phyloP scores from a whole-genome alignment of 1,284 basidiomycete genomes.

The Coriolopsis trogii region DNA sequence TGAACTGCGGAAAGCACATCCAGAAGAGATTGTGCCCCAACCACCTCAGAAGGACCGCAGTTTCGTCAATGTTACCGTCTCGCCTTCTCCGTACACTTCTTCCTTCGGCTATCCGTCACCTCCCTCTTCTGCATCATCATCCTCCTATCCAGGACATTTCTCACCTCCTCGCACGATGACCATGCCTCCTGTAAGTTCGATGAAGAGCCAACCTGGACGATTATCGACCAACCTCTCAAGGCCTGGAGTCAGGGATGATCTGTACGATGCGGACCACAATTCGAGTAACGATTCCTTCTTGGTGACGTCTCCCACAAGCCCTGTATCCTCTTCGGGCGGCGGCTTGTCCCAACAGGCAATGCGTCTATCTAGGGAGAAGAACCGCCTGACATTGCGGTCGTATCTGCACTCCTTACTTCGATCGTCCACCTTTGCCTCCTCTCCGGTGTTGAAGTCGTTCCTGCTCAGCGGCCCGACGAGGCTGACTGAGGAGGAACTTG shows the following conservation, averaged over 20 bases:
- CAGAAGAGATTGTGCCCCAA: constrained; percentile 74
- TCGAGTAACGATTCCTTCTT: constrained; percentile 31
- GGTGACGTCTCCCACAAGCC: constrained; percentile 24
- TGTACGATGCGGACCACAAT: constrained; percentile 25
- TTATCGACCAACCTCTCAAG: constrained; percentile 6
- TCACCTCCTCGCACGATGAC: constrained; percentile 8
- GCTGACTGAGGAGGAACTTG: constrained; percentile 74
- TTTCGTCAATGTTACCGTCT: constrained; percentile 46
- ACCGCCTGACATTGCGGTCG: constrained; percentile 90
- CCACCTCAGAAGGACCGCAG: constrained; percentile 89
- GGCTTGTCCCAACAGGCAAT: constrained; percentile 25
- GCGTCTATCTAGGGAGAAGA: constrained; percentile 89
- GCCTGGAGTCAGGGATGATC: constrained; percentile 18
- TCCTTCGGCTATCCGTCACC: constrained; percentile 10
- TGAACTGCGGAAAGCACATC: constrained; percentile 86
- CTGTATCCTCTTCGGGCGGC: constrained; percentile 14
- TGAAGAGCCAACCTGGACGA: constrained; percentile 10
- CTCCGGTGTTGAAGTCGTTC: constrained; percentile 87
- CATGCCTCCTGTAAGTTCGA: constrained; percentile 13
- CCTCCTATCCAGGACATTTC: constrained; percentile 5
- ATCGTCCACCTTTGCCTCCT: constrained; percentile 78
- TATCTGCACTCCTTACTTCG: constrained; percentile 85
- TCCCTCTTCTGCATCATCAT: constrained; percentile 12
- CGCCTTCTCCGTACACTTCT: constrained; percentile 36
- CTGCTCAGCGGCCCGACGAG: constrained; percentile 78